phyloP scores from a whole-genome alignment of 2,329 filamentous ascomycete species.

The Xylaria multiplex region DNA sequence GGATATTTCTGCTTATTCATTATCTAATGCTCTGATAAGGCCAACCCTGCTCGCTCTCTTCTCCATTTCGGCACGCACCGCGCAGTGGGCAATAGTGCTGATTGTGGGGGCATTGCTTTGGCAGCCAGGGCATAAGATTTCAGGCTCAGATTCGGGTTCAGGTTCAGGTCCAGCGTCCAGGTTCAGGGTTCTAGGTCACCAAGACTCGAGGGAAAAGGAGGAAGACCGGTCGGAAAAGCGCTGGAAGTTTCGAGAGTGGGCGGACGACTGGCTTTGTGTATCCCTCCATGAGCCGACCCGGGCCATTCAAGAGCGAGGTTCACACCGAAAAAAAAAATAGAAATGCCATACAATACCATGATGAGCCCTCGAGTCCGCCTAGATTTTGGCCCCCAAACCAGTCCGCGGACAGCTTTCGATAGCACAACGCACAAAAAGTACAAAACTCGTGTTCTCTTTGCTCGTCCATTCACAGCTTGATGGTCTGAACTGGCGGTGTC shows the following conservation, averaged over 20 bases:
- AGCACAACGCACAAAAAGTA: slow-evolving; percentile 23
- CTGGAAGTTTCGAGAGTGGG: slow-evolving; percentile 38
- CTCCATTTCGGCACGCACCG: slow-evolving; percentile 25
- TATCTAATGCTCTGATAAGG: slow-evolving; percentile 38
- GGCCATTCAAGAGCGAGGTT: slow-evolving; percentile 38
- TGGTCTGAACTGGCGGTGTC: slow-evolving; percentile 34
- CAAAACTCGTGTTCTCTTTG: slow-evolving; percentile 11
- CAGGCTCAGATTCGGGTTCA: slow-evolving; percentile 15
- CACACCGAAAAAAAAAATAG: slow-evolving; percentile 45
- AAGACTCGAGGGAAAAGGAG: slow-evolving; percentile 9
- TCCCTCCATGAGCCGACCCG: slow-evolving; percentile 41
- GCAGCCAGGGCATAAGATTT: slow-evolving; percentile 27
- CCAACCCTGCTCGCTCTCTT: slow-evolving; percentile 22
- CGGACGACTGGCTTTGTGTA: slow-evolving; percentile 42
- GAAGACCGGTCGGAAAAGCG: slow-evolving; percentile 24
- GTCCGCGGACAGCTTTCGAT: slow-evolving; percentile 27
- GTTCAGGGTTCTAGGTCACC: slow-evolving; percentile 6
- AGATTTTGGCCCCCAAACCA: slow-evolving; percentile 34
- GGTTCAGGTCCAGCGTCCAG: slow-evolving; percentile 9
- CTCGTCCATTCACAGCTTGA: slow-evolving; percentile 29
- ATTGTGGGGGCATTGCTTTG: slow-evolving; percentile 30
- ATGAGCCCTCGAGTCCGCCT: slow-evolving; percentile 32
- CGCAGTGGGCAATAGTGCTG: slow-evolving; percentile 39
- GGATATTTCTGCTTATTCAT: slow-evolving; percentile 30
- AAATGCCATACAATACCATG: slow-evolving; percentile 12